Conservation (phyloP, 163 green algal species). For the Chlamydomonas reinhardtii region DNA sequence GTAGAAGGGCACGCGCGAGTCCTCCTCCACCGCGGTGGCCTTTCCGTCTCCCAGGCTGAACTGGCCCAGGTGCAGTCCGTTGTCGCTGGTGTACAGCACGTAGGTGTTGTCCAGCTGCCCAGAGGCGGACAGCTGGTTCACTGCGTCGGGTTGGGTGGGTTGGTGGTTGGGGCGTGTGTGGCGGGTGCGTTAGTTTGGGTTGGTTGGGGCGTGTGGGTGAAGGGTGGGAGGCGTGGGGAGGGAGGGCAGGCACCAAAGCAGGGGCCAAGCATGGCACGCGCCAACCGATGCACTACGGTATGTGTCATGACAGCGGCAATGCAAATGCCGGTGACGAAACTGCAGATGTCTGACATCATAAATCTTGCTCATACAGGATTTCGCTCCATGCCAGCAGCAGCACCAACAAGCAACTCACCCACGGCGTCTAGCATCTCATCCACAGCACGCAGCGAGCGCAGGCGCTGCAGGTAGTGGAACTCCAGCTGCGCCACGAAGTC, state of each 20-base stretch:
- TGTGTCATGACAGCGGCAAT: no score
- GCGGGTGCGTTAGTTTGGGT: not conserved
- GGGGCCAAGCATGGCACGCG: no score
- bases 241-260: no score
- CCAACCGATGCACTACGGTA: no score
- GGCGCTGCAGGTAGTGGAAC: not conserved
- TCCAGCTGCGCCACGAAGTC: not conserved
- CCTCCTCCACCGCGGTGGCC: slow-evolving; percentile 14
- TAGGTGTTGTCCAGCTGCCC: slow-evolving; percentile 52
- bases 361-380: no score
- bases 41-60: slow-evolving; percentile 13
- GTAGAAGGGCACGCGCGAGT: slow-evolving; percentile 49
- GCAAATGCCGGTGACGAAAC: no score
- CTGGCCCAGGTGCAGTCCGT: slow-evolving; percentile 28
- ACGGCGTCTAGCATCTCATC: slow-evolving; percentile 20
- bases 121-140: not conserved
- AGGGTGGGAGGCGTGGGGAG: not conserved
- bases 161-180: no score
- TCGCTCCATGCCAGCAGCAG: not conserved
- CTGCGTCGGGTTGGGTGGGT: not conserved
- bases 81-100: slow-evolving; percentile 54
- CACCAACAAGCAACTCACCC: not conserved
- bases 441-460: slow-evolving; percentile 14
- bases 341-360: no score
- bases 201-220: not conserved